Conservation (phyloP, 257 asterid genomes). For the Haberlea rhodopensis region DNA sequence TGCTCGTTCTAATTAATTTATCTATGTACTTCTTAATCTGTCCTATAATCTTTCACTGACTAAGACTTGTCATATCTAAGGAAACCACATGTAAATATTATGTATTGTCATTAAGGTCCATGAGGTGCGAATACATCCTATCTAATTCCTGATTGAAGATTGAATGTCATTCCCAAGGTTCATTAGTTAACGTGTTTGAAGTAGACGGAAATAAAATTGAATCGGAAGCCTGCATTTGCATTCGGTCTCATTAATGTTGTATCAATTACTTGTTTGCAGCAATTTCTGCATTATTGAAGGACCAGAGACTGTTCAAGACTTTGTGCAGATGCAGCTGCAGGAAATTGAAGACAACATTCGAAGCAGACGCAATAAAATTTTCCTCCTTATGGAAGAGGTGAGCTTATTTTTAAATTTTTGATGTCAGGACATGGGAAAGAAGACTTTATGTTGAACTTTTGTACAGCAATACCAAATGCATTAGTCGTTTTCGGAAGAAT, state of each 20-base stretch:
- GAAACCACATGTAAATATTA: not conserved
- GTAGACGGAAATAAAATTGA: not conserved
- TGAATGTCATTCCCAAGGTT: not conserved
- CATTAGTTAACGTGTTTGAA: not conserved
- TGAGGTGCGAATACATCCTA: no score
- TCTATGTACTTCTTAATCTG: no score
- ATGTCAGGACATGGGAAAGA: not conserved
- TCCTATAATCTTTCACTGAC: no score
- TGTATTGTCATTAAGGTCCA: no score
- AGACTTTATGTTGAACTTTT: not conserved
- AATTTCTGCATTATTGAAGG: constrained; percentile 97
- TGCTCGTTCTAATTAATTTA: no score
- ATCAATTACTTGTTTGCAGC: constrained; percentile 33
- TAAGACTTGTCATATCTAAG: not conserved
- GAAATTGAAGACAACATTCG: constrained; percentile 82
- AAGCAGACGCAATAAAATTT: constrained; percentile 82
- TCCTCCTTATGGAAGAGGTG: constrained; percentile 96
- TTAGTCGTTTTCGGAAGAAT: not conserved
- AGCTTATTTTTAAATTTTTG: constrained; percentile 19
- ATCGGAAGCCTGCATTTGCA: not conserved
- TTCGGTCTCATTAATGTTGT: not conserved
- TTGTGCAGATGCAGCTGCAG: constrained; percentile 85
- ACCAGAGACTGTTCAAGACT: constrained; percentile 90
- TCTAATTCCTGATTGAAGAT: not conserved
- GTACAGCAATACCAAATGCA: not conserved